A percentile compares a stretch with the other conserved stretches of the same genome.
Conservation (phyloP, 2,329 filamentous ascomycete genomes). For the Fusarium nelsonii region DNA sequence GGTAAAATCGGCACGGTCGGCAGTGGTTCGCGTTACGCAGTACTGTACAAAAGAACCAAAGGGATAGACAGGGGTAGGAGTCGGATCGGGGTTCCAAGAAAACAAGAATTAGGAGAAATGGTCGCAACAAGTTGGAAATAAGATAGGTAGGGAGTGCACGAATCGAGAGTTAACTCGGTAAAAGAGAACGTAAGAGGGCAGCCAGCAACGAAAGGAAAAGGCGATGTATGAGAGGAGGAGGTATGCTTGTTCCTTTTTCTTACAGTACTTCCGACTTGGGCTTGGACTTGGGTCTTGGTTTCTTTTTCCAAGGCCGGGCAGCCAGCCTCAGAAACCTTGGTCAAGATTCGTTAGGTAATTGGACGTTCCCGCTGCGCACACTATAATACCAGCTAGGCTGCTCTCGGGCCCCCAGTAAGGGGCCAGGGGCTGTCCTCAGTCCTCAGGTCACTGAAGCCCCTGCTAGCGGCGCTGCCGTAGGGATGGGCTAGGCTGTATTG, state of each 20-base stretch:
- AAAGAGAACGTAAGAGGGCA: constrained; percentile 36
- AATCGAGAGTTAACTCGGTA: constrained; percentile 17
- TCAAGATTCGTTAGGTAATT: constrained; percentile 34
- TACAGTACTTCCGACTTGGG: constrained; percentile 36
- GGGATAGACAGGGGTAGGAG: constrained; percentile 37
- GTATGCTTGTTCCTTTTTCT: constrained; percentile 43
- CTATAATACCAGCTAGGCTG: constrained; percentile 10
- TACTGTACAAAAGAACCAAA: constrained; percentile 42
- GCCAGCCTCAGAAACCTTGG: constrained; percentile 36
- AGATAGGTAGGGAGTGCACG: constrained; percentile 31
- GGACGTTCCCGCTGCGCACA: constrained; percentile 16
- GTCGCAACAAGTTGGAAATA: constrained; percentile 24
- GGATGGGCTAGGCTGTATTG: constrained; percentile 3
- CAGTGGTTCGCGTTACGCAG: constrained; percentile 45
- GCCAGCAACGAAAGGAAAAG: constrained; percentile 42
- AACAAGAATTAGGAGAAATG: constrained; percentile 28
- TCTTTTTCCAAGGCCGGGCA: constrained; percentile 27
- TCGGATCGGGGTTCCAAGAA: constrained; percentile 27
- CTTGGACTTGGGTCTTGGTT: constrained; percentile 24
- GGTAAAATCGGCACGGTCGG: constrained; percentile 45
- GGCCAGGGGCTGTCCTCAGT: constrained; percentile 38
- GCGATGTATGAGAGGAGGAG: constrained; percentile 37
- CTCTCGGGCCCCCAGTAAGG: constrained; percentile 33
- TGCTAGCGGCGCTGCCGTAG: constrained; percentile 33
- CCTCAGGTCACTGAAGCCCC: constrained; percentile 32